Conservation (phyloP, 202 grass and related monocot species). For the Schoenoplectus triqueter region DNA sequence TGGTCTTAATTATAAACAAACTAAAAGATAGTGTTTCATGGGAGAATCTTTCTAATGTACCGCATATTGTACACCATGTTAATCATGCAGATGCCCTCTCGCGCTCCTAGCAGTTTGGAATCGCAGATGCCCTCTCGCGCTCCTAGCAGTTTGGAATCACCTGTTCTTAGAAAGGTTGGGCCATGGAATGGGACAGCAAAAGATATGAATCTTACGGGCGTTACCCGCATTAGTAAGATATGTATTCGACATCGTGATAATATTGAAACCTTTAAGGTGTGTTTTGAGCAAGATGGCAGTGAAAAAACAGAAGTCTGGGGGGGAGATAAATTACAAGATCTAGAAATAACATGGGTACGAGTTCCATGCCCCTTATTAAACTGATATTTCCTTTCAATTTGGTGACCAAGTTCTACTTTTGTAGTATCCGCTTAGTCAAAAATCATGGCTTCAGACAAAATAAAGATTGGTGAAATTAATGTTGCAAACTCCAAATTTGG, state of each 20-base stretch:
- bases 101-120: no score
- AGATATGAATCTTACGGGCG: constrained; percentile 50
- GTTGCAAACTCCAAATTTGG: no score
- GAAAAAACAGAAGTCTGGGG: constrained; percentile 58
- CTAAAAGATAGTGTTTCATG: background rate
- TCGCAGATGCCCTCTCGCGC: background rate
- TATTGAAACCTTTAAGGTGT: constrained; percentile 45
- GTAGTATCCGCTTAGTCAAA: no score
- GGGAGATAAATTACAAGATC: background rate
- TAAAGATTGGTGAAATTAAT: no score
- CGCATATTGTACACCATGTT: no score
- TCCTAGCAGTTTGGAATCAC: background rate
- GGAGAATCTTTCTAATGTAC: background rate
- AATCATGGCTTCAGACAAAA: no score
- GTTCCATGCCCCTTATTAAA: no score
- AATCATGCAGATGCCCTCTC: background rate
- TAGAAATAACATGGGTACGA: background rate
- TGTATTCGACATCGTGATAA: constrained; percentile 44
- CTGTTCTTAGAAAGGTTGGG: constrained; percentile 26
- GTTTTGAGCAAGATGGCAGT: constrained; percentile 41
- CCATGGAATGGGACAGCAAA: constrained; percentile 41
- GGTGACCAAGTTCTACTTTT: no score
- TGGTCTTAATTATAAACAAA: no score
- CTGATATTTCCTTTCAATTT: no score
- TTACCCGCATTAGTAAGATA: constrained; percentile 43